Base-by-base conservation (phyloP, 495 filamentous ascomycete genomes). In the Neurospora hispaniola region DNA sequence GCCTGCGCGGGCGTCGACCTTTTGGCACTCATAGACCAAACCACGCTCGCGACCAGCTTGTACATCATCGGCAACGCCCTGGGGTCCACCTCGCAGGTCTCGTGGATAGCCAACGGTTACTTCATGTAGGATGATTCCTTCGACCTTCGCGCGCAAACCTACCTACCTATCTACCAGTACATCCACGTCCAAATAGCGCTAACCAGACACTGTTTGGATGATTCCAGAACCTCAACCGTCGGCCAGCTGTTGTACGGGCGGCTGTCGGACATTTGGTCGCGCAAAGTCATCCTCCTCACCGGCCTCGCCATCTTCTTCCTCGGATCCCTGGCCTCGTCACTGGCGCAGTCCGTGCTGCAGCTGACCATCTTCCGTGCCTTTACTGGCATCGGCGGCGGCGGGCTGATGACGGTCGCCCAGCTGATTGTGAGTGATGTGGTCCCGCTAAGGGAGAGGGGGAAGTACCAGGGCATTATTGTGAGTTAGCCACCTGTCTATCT, bases 381-480 rank as follows among this genome's bases (percentile, higher is more conserved):
- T 43, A 93, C 96, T 78, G 94, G 94, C 70, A 80, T 91, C 35
- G 94, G 93, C 18, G 91, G 89, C 69, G 92, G 91, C 71, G 94
- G 94, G 2, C 85, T 94, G 62, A 84, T 92, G 38, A 88, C 91
- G 20, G 79, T 96, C 71, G 88, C 89, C 40, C 93, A 96, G 76
- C 93, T 96, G 62, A 75, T 81, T 62, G 89, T 76, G 69, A 88
- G 88, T 16, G 94, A 97, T 84, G 74, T 94, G 70, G 92, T 94
- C 78, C 89, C 89, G 71, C 85, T 92, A 77, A 81, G 81, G 44
- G 78, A 82, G 88, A 88, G 93, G 74, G 90, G 75, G 83, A 88
- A 71, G 87, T 89, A 81, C 46, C 73, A 79, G 71, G 81, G 76
- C 54, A 70, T 82, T 10, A 76, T 31, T 71, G 82, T 70, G 75